Percentiles rank a stretch among this genome's conserved stretches.
phyloP scores from a whole-genome alignment of 495 filamentous ascomycete genomes.

The Pyrenopolyporus hunteri region DNA sequence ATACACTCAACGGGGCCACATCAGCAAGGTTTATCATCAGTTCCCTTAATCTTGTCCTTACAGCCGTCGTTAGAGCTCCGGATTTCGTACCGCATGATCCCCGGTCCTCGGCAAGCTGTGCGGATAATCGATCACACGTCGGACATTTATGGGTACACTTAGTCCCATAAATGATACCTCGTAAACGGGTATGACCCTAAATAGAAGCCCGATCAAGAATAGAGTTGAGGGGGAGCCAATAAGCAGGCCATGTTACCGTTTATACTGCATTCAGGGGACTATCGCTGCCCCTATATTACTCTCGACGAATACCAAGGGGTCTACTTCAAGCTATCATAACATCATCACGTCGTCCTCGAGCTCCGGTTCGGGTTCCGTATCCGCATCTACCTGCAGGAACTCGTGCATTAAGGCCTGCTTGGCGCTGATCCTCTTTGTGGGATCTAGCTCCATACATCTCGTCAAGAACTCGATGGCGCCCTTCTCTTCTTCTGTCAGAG shows the following conservation, averaged over 20 bases:
- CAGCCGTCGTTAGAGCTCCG: too few relatives aligned
- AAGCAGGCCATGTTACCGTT: too few relatives aligned
- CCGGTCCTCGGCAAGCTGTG: too few relatives aligned
- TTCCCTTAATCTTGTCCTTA: too few relatives aligned
- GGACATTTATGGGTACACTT: too few relatives aligned
- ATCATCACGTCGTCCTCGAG: conserved; percentile 42
- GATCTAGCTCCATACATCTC: conserved; percentile 75
- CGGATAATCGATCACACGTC: too few relatives aligned
- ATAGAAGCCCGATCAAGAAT: not conserved
- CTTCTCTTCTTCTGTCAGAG: conserved; percentile 65
- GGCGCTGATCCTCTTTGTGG: conserved; percentile 71
- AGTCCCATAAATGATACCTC: too few relatives aligned
- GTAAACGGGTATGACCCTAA: too few relatives aligned
- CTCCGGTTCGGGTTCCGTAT: conserved; percentile 29
- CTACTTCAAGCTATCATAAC: conserved; percentile 32
- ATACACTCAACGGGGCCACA: too few relatives aligned
- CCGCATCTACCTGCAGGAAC: conserved; percentile 62
- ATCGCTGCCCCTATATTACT: not conserved
- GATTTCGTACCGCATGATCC: too few relatives aligned
- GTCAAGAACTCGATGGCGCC: conserved; percentile 70
- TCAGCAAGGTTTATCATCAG: too few relatives aligned
- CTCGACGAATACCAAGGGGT: not conserved
- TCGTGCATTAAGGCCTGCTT: conserved; percentile 74
- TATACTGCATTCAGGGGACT: not conserved
- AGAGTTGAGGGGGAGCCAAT: too few relatives aligned